These are phyloP conservation scores for Clathrus columnatus DNA, from an alignment of 768 basidiomycete species.

Conservation along the genomic window DNA sequence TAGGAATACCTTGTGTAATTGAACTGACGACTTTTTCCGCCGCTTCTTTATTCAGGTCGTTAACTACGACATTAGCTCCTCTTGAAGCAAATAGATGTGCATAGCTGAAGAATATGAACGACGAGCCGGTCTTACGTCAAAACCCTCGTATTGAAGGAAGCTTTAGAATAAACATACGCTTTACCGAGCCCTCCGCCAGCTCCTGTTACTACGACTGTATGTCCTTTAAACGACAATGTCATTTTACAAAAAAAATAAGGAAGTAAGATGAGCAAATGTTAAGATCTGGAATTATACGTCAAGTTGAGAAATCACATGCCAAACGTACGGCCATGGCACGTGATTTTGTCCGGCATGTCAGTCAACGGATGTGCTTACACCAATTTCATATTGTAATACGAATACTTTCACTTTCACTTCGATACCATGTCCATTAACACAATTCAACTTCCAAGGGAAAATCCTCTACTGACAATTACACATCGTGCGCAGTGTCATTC, in stretches of 20 bases:
- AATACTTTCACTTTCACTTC: neutral
- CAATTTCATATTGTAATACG: neutral
- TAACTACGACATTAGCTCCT: slow-evolving; percentile 91
- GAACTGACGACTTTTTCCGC: slow-evolving; percentile 91
- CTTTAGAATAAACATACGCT: slow-evolving; percentile 46
- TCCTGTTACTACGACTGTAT: slow-evolving; percentile 92
- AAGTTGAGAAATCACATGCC: neutral
- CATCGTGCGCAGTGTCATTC: slow-evolving; percentile 40
- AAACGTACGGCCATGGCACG: no score
- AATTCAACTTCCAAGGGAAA: slow-evolving; percentile 37
- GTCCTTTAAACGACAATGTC: slow-evolving; percentile 66
- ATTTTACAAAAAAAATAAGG: no score
- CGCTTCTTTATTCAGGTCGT: slow-evolving; percentile 82
- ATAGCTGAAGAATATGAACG: slow-evolving; percentile 53
- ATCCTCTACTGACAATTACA: slow-evolving; percentile 57
- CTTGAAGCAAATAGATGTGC: slow-evolving; percentile 86
- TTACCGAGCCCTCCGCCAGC: slow-evolving; percentile 93
- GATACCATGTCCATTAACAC: slow-evolving; percentile 21
- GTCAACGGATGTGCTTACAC: neutral
- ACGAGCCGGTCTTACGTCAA: neutral
- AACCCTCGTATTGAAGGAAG: neutral
- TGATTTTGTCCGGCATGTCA: no score
- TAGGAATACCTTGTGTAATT: slow-evolving; percentile 61
- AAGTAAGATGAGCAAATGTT: no score
- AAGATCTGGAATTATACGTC: no score